These are phyloP conservation scores for Thymus quinquecostatus DNA, from an alignment of 257 asterid species.

Conservation along the genomic window DNA sequence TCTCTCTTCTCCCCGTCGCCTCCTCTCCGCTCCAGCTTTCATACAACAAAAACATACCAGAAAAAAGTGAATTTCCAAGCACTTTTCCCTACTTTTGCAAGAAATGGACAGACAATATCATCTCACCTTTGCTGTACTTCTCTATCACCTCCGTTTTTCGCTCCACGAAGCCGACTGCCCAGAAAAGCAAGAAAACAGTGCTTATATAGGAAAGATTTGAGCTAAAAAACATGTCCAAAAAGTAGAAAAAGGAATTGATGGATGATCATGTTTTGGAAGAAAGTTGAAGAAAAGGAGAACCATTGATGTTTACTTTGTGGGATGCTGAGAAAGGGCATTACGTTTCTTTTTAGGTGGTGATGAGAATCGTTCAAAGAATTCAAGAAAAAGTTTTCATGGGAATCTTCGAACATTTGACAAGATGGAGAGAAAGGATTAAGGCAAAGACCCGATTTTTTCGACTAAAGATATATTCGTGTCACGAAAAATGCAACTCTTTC, in stretches of 20 bases:
- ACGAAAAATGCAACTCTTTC: neutral
- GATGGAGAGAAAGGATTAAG: neutral
- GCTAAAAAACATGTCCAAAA: neutral
- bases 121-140: slow-evolving; percentile 33
- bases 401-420: slow-evolving; percentile 13
- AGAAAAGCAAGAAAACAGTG: slow-evolving; percentile 18
- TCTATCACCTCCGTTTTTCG: neutral
- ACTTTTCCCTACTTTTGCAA: neutral
- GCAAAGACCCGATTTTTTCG: neutral
- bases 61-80: neutral
- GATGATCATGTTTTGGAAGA: slow-evolving; percentile 29
- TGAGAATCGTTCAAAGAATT: slow-evolving; percentile 35
- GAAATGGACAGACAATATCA: neutral
- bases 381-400: neutral
- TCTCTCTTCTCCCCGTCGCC: slow-evolving; percentile 13
- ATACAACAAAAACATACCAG: slow-evolving; percentile 18
- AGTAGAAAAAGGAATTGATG: neutral
- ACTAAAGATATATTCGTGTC: neutral
- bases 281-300: slow-evolving; percentile 45
- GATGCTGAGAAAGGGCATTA: slow-evolving; percentile 33
- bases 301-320: slow-evolving; percentile 29
- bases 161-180: slow-evolving; percentile 15
- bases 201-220: slow-evolving; percentile 12
- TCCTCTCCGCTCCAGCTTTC: slow-evolving; percentile 38
- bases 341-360: slow-evolving; percentile 34